Evolutionary conservation across 2,329 filamentous ascomycete species (phyloP).

Genomic region (Cercospora zeina): DNA sequence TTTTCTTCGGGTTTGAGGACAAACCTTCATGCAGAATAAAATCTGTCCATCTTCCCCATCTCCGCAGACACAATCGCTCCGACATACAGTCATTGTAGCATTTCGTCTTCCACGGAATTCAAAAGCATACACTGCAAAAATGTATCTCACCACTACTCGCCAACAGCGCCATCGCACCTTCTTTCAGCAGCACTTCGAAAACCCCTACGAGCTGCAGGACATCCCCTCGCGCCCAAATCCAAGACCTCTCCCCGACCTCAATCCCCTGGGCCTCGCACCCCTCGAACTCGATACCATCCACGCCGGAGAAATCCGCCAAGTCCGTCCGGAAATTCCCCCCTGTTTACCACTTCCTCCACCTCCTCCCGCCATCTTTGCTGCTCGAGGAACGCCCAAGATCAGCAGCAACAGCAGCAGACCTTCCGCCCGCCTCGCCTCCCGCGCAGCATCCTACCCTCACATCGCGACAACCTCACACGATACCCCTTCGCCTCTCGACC

Average conservation of each 20-base stretch:
- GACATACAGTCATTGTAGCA: neutral
- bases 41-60: neutral
- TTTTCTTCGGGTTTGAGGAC: no score
- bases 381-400: no score
- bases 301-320: neutral
- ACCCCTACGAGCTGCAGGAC: conserved; percentile 1
- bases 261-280: neutral
- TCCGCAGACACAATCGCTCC: neutral
- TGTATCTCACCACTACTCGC: neutral
- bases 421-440: no score
- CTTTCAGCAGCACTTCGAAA: neutral
- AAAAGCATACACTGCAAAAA: neutral
- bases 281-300: neutral
- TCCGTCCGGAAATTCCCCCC: neutral
- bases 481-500: no score
- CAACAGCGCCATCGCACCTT: neutral
- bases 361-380: neutral
- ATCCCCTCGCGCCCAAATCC: neutral
- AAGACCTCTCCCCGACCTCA: neutral
- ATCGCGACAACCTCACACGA: no score
- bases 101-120: neutral
- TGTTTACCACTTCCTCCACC: neutral
- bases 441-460: no score
- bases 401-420: no score
- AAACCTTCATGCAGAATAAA: no score